These are phyloP conservation scores for Xylariaceae sp. DNA, from an alignment of 2,329 filamentous ascomycete species.

Conservation along the genomic window DNA sequence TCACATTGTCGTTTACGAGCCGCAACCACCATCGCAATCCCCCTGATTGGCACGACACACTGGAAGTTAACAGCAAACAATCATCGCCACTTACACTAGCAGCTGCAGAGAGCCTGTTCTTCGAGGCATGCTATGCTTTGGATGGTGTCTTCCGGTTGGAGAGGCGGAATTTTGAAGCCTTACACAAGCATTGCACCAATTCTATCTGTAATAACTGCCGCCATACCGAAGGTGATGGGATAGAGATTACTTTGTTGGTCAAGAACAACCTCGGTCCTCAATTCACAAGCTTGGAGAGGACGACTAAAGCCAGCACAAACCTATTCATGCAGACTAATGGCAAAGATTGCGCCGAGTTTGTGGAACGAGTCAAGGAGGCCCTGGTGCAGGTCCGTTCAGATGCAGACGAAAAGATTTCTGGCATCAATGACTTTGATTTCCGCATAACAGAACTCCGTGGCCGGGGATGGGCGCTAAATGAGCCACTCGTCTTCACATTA, in stretches of 20 bases:
- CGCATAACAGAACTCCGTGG: constrained; percentile 44
- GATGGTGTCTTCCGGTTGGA: constrained; percentile 39
- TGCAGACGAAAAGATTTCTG: constrained; percentile 39
- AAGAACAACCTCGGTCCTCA: constrained; percentile 48
- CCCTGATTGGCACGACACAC: constrained; percentile 35
- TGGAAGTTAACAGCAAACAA: constrained; percentile 46
- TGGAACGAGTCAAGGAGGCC: constrained; percentile 35
- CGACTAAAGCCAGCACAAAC: constrained; percentile 40
- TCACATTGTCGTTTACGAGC: constrained; percentile 44
- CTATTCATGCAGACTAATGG: constrained; percentile 43
- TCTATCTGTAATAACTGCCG: constrained; percentile 37
- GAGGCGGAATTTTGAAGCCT: constrained; percentile 39
- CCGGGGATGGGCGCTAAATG: constrained; percentile 42
- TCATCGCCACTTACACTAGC: constrained; percentile 44
- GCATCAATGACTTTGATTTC: constrained; percentile 46
- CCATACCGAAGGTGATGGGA: constrained; percentile 40
- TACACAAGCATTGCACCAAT: constrained; percentile 35
- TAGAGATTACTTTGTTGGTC: constrained; percentile 44
- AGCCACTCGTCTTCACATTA: constrained; percentile 44
- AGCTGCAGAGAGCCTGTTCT: constrained; percentile 45
- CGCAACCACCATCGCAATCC: constrained; percentile 34
- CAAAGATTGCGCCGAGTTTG: constrained; percentile 43
- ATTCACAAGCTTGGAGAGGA: constrained; percentile 42
- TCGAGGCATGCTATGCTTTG: constrained; percentile 40
- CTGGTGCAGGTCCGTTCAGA: constrained; percentile 37